A percentile compares a stretch with the other conserved stretches of the same genome.
These are phyloP conservation scores for Tetracentron sinense DNA, from an alignment of 164 flowering plant species.

Conservation along the genomic window DNA sequence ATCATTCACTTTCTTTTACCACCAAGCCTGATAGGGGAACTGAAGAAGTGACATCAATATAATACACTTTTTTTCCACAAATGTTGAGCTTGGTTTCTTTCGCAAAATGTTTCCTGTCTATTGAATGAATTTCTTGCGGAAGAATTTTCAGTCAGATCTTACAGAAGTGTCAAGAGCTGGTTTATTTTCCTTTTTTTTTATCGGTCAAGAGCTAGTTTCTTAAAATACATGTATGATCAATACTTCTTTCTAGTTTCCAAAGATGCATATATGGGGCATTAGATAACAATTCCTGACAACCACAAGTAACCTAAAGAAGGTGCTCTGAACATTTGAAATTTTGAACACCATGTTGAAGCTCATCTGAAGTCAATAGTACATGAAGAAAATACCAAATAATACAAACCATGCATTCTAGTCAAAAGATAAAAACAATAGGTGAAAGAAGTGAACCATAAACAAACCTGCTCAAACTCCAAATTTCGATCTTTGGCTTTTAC, in stretches of 20 bases:
- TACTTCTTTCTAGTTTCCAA: neutral
- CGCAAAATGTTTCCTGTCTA: neutral
- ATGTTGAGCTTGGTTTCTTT: neutral
- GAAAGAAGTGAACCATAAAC: neutral
- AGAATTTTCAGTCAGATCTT: too few species aligned
- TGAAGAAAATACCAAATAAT: too few species aligned
- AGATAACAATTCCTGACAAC: neutral
- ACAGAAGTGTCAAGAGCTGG: neutral
- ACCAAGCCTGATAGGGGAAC: neutral
- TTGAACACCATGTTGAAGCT: too few species aligned
- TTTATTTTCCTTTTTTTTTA: too few species aligned
- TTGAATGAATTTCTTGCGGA: too few species aligned
- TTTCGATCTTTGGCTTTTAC: constrained; percentile 36
- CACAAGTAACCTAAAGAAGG: neutral
- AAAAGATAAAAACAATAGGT: neutral
- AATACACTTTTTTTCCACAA: too few species aligned
- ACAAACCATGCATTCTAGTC: neutral
- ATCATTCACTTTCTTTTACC: neutral
- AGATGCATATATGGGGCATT: neutral
- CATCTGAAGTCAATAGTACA: too few species aligned
- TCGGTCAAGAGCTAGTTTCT: neutral
- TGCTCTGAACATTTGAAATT: neutral
- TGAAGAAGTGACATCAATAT: neutral
- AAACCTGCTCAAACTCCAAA: constrained; percentile 51
- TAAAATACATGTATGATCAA: too few species aligned